Evolutionary conservation across 2,329 filamentous ascomycete genomes (phyloP).

Genomic region (Fusarium udum): DNA sequence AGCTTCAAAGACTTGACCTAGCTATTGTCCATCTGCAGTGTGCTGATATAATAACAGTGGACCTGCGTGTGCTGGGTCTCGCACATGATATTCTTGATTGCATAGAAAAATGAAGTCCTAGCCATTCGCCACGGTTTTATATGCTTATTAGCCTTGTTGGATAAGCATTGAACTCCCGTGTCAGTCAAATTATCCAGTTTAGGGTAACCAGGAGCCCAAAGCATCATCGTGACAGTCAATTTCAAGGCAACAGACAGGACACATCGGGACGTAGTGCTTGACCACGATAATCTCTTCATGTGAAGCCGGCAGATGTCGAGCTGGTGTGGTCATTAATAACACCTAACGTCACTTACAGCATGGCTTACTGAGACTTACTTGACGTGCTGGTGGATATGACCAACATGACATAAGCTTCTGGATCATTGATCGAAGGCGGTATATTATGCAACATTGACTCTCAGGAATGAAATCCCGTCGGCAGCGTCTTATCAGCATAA

Average conservation of each 20-base stretch:
- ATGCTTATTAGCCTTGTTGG: neutral
- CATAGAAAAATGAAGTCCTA: neutral
- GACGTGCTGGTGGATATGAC: neutral
- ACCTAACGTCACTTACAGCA: neutral
- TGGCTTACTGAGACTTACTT: slow-evolving; percentile 29
- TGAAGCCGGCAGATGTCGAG: neutral
- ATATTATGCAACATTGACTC: neutral
- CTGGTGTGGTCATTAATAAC: neutral
- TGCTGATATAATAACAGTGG: neutral
- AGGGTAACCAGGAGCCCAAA: neutral
- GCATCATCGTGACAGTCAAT: neutral
- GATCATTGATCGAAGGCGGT: neutral
- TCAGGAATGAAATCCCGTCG: neutral
- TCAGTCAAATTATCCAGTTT: neutral
- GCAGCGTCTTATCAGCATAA: neutral
- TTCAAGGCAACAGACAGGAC: neutral
- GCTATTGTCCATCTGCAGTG: neutral
- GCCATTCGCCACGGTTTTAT: neutral
- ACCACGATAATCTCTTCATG: neutral
- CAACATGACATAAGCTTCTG: slow-evolving; percentile 13
- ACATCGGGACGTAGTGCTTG: neutral
- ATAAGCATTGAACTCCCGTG: neutral
- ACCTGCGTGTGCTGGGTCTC: neutral
- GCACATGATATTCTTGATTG: neutral
- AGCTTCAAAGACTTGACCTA: neutral